Evolutionary conservation across 306 rosid genomes (phyloP), one percentile per base, ranked within the genome.

Genomic region (Trifolium fragiferum): DNA sequence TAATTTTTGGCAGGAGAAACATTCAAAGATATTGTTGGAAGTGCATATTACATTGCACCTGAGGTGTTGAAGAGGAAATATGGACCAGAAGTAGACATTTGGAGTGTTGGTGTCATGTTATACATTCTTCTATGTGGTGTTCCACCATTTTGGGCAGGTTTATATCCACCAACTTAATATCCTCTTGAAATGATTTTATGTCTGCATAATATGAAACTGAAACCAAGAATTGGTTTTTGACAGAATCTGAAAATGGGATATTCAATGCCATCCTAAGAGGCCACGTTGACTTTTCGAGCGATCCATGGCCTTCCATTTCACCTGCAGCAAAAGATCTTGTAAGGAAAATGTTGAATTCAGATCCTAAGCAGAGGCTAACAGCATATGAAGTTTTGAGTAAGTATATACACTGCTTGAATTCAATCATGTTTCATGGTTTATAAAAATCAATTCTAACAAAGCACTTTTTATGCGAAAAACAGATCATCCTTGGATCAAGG

Each of bases 61-160:
- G 99, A 94, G 78, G 99, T 94, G 15, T 87, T 94, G 85, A 94
- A 80, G 85, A 87, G 95, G 71, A 90, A 78, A 81, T 94, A 94
- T 57, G 97, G 99, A 1, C 97, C 97, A 32, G 99, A 94, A 90
- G 95, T 86, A 32, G 99, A 94, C 33, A 94, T 94, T 18, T 94
- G 99, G 99, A 94, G 99, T 68, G 86, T 94, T 77, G 99, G 99
- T 3, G 99, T 92, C 62, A 94, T 94, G 96, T 60, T 94, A 5
- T 94, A 90, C 66, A 94, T 94, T 84, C 96, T 94, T 81, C 87
- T 94, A 1, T 79, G 86, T 38, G 99, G 99, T 62, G 95, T 87
- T 71, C 97, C 99, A 72, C 99, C 99, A 66, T 94, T 94, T 78
- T 92, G 96, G 99, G 96, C 97, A 76, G 98, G 98, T 89, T 64